Evolutionary conservation across 2,329 filamentous ascomycete species (phyloP), one percentile per base, ranked within the genome.

Genomic region (Epichloe amarillans): DNA sequence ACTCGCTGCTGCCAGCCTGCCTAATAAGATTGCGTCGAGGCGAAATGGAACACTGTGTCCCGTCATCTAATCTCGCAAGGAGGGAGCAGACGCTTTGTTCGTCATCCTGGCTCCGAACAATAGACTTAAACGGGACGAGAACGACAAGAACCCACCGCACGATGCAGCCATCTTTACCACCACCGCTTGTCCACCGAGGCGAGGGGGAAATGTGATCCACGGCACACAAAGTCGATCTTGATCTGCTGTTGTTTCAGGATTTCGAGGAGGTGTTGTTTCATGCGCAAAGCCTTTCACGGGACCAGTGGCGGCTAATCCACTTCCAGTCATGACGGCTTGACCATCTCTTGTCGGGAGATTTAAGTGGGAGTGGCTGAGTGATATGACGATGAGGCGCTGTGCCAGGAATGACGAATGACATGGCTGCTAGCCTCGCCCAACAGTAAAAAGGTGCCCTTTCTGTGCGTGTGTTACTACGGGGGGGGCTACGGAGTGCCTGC

Each of bases 171-270:
- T 30, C 26, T 30, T 30, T 8, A 30, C 26, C 26, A 8, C 26
- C 26, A 30, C 26, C 26, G 30, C 8, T 30, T 30, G 30, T 30
- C 10, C 30, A 30, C 23, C n/a, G n/a, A n/a, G n/a, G n/a, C 26
- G 19, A 23, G 17, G 2, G 40, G 11, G 11, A 33, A 40, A 21
- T 47, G 38, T 21, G 38, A 50, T 43, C 40, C 37, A 38, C 35
- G 30, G 45, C 33, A 39, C 33, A 39, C 36, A 14, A 46, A 49
- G 56, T 50, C 49, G 52, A 58, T 58, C 55, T 57, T 54, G 56
- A 58, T 58, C 54, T 59, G 51, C 55, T 47, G 50, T 51, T 54
- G 55, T 57, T 56, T 57, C 56, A 59, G 54, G 42, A 54, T 47
- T n/a, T 38, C 36, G 46, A 44, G 35, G 37, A 43, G 47, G 49